Percentiles rank a stretch among this genome's conserved stretches.
Evolutionary conservation across 2,329 filamentous ascomycete species (phyloP).

Genomic region (Colletotrichum sp.): DNA sequence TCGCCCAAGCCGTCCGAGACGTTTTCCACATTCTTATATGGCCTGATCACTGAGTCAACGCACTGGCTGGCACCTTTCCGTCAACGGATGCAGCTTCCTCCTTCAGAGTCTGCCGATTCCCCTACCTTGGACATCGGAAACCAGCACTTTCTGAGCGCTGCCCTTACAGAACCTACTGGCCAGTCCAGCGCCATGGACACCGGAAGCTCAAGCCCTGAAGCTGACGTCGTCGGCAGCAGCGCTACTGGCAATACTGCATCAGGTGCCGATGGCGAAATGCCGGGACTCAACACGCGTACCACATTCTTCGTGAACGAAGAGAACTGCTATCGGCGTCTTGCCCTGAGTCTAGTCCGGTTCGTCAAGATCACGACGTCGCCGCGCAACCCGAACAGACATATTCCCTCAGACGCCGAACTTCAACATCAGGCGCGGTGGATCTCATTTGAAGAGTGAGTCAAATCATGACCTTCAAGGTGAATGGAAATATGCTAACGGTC

Average conservation of each 20-base stretch:
- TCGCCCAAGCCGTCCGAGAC: background rate
- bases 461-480: background rate
- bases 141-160: background rate
- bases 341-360: conserved; percentile 22
- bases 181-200: background rate
- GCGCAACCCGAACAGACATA: conserved; percentile 29
- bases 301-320: conserved; percentile 26
- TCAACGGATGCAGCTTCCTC: background rate
- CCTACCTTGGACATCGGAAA: background rate
- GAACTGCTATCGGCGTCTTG: conserved; percentile 28
- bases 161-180: background rate
- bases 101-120: background rate
- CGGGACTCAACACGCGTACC: background rate
- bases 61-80: conserved; percentile 9
- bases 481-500: background rate
- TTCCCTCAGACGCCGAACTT: conserved; percentile 39
- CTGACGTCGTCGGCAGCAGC: too few species aligned
- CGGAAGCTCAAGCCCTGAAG: background rate
- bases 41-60: conserved; percentile 5
- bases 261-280: background rate
- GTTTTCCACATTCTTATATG: background rate
- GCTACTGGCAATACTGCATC: background rate
- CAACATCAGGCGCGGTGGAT: conserved; percentile 37
- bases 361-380: conserved; percentile 30
- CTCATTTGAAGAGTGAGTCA: conserved; percentile 29